These are phyloP conservation scores for Annulohypoxylon stygium DNA, from an alignment of 495 filamentous ascomycete genomes.

Conservation along the genomic window DNA sequence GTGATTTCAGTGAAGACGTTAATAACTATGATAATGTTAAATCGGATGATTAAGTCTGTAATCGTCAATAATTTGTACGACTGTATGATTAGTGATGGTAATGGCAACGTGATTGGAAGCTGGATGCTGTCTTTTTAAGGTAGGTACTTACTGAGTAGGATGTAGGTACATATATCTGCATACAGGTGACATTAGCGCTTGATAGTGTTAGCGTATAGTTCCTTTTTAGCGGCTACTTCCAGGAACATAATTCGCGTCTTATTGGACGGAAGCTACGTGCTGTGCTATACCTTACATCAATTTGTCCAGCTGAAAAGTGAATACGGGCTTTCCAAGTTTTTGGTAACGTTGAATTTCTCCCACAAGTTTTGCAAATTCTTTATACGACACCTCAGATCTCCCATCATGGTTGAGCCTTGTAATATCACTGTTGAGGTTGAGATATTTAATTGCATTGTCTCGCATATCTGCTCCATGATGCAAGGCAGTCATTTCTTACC, in stretches of 20 bases:
- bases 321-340: slow-evolving; percentile 15
- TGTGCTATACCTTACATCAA: slow-evolving; percentile 3
- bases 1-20: neutral
- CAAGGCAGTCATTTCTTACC: slow-evolving; percentile 2
- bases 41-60: neutral
- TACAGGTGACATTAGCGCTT: slow-evolving; percentile 15
- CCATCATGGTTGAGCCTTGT: slow-evolving; percentile 7
- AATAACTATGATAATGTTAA: neutral
- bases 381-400: slow-evolving; percentile 2
- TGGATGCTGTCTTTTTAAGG: slow-evolving; percentile 9
- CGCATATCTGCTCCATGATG: slow-evolving; percentile 5
- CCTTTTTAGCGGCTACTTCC: neutral
- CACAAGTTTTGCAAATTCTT: neutral
- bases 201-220: slow-evolving; percentile 4
- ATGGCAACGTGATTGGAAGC: neutral
- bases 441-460: slow-evolving; percentile 1
- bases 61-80: slow-evolving; percentile 3
- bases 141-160: neutral
- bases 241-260: neutral
- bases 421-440: neutral
- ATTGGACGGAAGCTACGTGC: slow-evolving; percentile 4
- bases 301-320: slow-evolving; percentile 1
- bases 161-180: slow-evolving; percentile 9
- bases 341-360: neutral
- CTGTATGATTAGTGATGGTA: neutral